A percentile compares a stretch with the other conserved stretches of the same genome.
phyloP scores from a whole-genome alignment of 352 stramenopile species.

The Blastocystis sp. region DNA sequence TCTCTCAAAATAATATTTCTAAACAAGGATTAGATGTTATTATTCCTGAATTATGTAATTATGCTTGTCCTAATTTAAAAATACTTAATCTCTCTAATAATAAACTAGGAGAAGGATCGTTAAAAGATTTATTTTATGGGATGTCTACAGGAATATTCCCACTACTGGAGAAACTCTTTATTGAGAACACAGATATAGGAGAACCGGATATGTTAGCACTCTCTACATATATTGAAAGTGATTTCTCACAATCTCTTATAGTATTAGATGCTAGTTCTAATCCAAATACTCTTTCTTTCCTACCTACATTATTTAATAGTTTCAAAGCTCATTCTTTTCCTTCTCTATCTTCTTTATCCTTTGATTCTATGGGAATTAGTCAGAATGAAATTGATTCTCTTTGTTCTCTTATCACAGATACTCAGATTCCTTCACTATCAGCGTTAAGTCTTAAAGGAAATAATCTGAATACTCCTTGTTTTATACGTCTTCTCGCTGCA shows the following conservation, averaged over 20 bases:
- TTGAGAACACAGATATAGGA: slow-evolving; percentile 23
- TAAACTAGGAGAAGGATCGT: not conserved
- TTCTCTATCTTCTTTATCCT: not conserved
- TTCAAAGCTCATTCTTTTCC: slow-evolving; percentile 1
- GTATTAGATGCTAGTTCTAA: slow-evolving; percentile 22
- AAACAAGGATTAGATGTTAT: slow-evolving; percentile 6
- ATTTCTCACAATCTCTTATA: slow-evolving; percentile 8
- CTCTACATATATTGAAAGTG: not conserved
- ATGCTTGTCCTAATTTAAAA: slow-evolving; percentile 10
- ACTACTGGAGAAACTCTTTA: slow-evolving; percentile 14
- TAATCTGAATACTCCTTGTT: too few relatives aligned
- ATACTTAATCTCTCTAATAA: slow-evolving; percentile 15
- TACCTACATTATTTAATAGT: too few relatives aligned
- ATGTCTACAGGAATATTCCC: slow-evolving; percentile 2
- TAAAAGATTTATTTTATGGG: not conserved
- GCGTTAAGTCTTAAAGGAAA: too few relatives aligned
- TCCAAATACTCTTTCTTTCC: too few relatives aligned
- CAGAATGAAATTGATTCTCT: slow-evolving; percentile 4
- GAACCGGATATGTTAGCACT: slow-evolving; percentile 8
- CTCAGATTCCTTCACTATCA: too few relatives aligned
- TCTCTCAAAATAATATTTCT: slow-evolving; percentile 24
- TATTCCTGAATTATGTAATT: not conserved
- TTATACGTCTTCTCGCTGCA: too few relatives aligned
- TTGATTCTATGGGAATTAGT: not conserved
- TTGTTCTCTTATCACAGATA: slow-evolving; percentile 18